Base-by-base conservation (phyloP, 257 asterid species). In the Cordia subcordata region DNA sequence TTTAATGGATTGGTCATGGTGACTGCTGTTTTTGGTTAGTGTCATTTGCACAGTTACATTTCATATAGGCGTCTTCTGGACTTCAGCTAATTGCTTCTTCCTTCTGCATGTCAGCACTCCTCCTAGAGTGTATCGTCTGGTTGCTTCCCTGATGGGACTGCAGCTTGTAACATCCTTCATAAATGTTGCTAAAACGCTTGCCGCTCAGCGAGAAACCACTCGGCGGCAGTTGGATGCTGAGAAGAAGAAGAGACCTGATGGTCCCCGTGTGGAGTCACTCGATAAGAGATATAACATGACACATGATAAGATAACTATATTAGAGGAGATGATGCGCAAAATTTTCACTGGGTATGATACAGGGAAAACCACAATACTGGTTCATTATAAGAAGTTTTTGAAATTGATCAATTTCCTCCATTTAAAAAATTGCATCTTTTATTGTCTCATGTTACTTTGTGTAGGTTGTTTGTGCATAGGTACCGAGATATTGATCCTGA, bases 191-290 rank as follows among this genome's bases (percentile, higher is more conserved):
- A 93, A 86, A 81, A 72, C 77, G 72, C 96, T 93, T 71, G 87
- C 92, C 58, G 67, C 88, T 22, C 97, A 83, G 67, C 81, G 99
- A 72, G 95, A 82, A 68, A 93, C 97, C 66, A 86, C 96, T 67
- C 97, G 90, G 80, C 79, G 99, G 54, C 99, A 93, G 81, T 73
- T 93, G 69, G 84, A 89, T 83, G 96, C 94, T 68, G 99, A 93
- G 78, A 82, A 89, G 81, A 93, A 89, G 75, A 86, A 93, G 75
- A 56, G 69, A 11, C 49, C 60, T 57, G 95, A 89, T 22, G 99
- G 96, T 56, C 88, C 95, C 63, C 80, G 94, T 71, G 92, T 89
- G 27, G 97, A 89, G 65, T 93, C 97, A 16, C 97, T 89, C n/a
- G 68, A 85, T 60, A 83, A 81, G 75, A 80, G 96, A 78, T 79